Evolutionary conservation across 1,139 yeast species (phyloP).

Genomic region (Diutina rugosa): DNA sequence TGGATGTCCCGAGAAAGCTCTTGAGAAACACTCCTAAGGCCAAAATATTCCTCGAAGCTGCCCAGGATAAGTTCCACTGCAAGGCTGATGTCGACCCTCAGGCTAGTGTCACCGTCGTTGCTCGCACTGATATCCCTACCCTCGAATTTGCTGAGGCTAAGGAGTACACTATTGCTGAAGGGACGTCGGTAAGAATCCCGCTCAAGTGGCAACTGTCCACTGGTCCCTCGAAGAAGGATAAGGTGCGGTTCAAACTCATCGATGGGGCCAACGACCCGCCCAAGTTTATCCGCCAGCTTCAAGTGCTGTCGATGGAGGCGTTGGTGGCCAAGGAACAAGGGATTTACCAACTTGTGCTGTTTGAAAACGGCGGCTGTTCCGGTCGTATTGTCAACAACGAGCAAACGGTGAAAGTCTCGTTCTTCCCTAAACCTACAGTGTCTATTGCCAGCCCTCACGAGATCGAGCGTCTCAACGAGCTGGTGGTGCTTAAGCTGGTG

Average conservation of each 20-base stretch:
- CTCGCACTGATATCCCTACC: conserved; percentile 30
- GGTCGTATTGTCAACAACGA: conserved; percentile 34
- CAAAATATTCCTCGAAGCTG: conserved; percentile 45
- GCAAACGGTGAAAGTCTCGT: conserved; percentile 29
- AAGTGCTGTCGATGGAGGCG: conserved; percentile 18
- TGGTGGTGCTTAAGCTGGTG: conserved; percentile 14
- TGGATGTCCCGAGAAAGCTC: conserved; percentile 40
- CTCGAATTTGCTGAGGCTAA: not conserved
- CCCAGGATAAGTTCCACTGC: conserved; percentile 67
- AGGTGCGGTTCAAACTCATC: conserved; percentile 6
- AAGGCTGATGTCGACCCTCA: conserved; percentile 30
- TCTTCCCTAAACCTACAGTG: conserved; percentile 45
- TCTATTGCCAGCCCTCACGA: conserved; percentile 7
- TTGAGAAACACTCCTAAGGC: conserved; percentile 51
- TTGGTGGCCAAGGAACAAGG: conserved; percentile 48
- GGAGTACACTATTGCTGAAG: conserved; percentile 38
- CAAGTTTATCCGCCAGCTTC: conserved; percentile 5
- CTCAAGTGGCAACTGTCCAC: conserved; percentile 25
- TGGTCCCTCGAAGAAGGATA: conserved; percentile 15
- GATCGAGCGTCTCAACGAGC: not conserved
- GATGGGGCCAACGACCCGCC: not conserved
- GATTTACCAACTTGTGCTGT: conserved; percentile 41
- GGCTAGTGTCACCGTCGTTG: conserved; percentile 5
- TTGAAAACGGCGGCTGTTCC: conserved; percentile 54
- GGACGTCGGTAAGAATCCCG: conserved; percentile 46